Evolutionary conservation across 1,284 basidiomycete genomes (phyloP).

Genomic region (Mrakiaceae sp.): DNA sequence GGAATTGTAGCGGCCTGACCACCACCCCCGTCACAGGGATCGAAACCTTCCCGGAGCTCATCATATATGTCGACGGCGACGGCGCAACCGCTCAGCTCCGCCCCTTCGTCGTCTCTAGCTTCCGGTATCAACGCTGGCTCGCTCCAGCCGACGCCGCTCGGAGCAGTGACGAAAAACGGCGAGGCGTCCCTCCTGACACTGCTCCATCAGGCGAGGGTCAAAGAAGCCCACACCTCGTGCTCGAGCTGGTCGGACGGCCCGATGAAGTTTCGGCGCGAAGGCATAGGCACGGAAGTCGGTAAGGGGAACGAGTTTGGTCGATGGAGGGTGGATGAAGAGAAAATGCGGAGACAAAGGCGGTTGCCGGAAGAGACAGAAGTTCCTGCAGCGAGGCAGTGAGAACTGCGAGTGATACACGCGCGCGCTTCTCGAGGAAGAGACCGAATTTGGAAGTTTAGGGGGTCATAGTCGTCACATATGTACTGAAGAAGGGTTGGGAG

Average conservation of each 20-base stretch:
- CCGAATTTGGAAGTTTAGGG: no score
- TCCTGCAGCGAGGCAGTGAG: no score
- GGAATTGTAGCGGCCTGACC: neutral
- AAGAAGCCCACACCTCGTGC: constrained; percentile 45
- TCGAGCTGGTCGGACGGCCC: constrained; percentile 42
- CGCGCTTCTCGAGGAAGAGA: no score
- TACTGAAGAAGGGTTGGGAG: no score
- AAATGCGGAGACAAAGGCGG: constrained; percentile 42
- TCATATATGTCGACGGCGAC: neutral
- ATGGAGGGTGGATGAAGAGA: neutral
- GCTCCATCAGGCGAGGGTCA: constrained; percentile 46
- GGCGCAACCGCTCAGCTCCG: neutral
- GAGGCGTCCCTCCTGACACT: constrained; percentile 41
- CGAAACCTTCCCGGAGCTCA: neutral
- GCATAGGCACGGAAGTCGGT: constrained; percentile 56
- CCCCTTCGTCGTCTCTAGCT: neutral
- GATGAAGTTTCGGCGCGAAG: constrained; percentile 40
- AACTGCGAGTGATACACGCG: no score
- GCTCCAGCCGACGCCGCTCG: constrained; percentile 18
- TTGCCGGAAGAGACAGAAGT: constrained; percentile 21
- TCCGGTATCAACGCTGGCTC: constrained; percentile 18
- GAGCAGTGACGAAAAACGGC: constrained; percentile 23
- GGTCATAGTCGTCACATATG: no score
- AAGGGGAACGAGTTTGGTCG: constrained; percentile 19
- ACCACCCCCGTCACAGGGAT: neutral